Percentiles rank a stretch among this genome's conserved stretches.
Evolutionary conservation across 2,329 filamentous ascomycete species (phyloP).

Genomic region (Diaporthe humulicola): DNA sequence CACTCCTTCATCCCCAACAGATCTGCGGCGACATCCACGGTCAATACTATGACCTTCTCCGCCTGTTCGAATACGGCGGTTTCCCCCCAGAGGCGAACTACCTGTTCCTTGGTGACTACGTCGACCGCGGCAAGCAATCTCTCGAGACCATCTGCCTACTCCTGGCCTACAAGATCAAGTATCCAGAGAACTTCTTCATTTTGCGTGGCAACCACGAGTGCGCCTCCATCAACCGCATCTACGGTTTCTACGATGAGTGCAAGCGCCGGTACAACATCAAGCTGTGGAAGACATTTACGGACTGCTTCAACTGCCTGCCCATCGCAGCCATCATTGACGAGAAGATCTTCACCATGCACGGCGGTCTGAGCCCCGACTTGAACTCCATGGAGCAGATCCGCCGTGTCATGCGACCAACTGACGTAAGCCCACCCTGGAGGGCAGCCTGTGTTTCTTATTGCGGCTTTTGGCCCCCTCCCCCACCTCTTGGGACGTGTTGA

Average conservation of each 20-base stretch:
- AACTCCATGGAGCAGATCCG: slow-evolving; percentile 99
- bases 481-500: neutral
- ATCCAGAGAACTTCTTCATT: slow-evolving; percentile 99
- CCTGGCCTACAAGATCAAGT: slow-evolving; percentile 99
- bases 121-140: slow-evolving; percentile 98
- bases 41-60: slow-evolving; percentile 98
- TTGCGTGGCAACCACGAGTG: slow-evolving; percentile 99
- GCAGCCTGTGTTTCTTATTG: neutral
- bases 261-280: slow-evolving; percentile 99
- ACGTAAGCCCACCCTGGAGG: slow-evolving; percentile 76
- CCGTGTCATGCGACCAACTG: slow-evolving; percentile 97
- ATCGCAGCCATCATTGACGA: slow-evolving; percentile 99
- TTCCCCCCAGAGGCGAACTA: slow-evolving; percentile 99
- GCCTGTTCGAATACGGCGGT: slow-evolving; percentile 97
- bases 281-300: slow-evolving; percentile 99
- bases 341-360: slow-evolving; percentile 99
- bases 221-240: slow-evolving; percentile 98
- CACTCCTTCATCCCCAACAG: slow-evolving; percentile 60
- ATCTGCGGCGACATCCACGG: slow-evolving; percentile 99
- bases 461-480: neutral
- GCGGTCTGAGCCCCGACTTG: slow-evolving; percentile 94
- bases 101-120: slow-evolving; percentile 98
- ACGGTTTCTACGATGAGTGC: slow-evolving; percentile 99
- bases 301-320: slow-evolving; percentile 99
- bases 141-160: slow-evolving; percentile 98